Evolutionary conservation across 2,329 filamentous ascomycete genomes (phyloP), one percentile per base, ranked within the genome.

Genomic region (Colletotrichum abscissum): DNA sequence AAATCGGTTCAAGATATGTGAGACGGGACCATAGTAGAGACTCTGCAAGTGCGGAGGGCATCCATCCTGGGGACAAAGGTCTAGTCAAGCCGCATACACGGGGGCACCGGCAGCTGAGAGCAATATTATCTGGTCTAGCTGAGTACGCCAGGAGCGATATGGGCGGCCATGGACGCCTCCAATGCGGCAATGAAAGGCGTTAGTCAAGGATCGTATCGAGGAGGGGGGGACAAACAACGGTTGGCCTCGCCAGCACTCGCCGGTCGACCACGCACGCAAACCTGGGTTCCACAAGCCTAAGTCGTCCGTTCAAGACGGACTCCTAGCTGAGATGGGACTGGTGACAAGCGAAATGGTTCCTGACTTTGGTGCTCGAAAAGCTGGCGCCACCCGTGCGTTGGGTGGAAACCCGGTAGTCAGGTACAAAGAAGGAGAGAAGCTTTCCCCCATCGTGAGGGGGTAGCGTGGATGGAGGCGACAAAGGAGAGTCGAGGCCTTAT

Each of bases 351-450:
- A 62, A 62, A 73, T 66, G 30, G 38, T 65, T 62, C 60, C 11
- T 71, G 62, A 56, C 56, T 62, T 1, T 62, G 57, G 57, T 71
- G 19, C 35, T 52, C 57, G 62, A 46, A 49, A 33, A 62, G 60
- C 35, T 73, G 62, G 71, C 67, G 60, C 67, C 67, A 71, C 71
- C 67, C 67, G 62, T 71, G 71, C 71, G 62, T 42, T 73, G 67
- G 22, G 38, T 60, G 60, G 46, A 30, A 71, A 52, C 30, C 62
- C 33, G 71, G 62, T 71, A 55, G 35, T 22, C 26, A 71, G 67
- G 49, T 62, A 73, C 67, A 71, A 71, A 73, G 67, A 58, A 55
- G 26, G 26, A 24, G 26, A 49, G 55, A 56, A 49, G 58, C 28
- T 46, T 57, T 35, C n/a, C 22, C 22, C 57, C 26, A 73, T 73